A percentile compares a stretch with the other conserved stretches of the same genome.
These are phyloP conservation scores for Amorphotheca resinae DNA, from an alignment of 495 filamentous ascomycete genomes.

Conservation along the genomic window DNA sequence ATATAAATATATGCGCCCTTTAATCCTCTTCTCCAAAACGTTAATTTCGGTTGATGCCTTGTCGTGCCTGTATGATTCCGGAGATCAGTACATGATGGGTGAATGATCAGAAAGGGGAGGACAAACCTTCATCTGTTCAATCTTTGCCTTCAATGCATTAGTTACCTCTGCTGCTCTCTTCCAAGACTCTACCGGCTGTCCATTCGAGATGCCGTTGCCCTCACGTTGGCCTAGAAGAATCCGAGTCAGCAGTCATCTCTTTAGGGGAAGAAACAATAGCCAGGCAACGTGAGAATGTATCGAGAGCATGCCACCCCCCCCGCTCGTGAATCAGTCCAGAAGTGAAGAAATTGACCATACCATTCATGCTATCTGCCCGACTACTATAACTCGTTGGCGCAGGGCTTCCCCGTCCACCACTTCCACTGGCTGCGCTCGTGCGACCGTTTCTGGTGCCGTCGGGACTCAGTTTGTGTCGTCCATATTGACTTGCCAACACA, in stretches of 20 bases:
- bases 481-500: slow-evolving; percentile 23
- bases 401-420: slow-evolving; percentile 21
- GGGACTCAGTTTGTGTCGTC: slow-evolving; percentile 40
- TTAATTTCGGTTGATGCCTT: slow-evolving; percentile 18
- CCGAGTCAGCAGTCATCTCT: neutral
- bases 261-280: too few species aligned
- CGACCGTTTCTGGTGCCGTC: slow-evolving; percentile 26
- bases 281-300: too few species aligned
- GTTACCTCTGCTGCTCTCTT: slow-evolving; percentile 98
- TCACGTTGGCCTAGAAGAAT: neutral
- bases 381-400: slow-evolving; percentile 13
- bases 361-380: too few species aligned
- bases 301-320: too few species aligned
- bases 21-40: neutral
- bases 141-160: slow-evolving; percentile 88
- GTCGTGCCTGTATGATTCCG: slow-evolving; percentile 20
- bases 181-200: slow-evolving; percentile 69
- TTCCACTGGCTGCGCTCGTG: slow-evolving; percentile 25
- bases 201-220: slow-evolving; percentile 23
- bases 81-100: too few species aligned
- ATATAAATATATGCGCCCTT: neutral
- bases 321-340: too few species aligned
- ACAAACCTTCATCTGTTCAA: slow-evolving; percentile 61
- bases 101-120: neutral
- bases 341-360: too few species aligned